Percentiles rank a stretch among this genome's conserved stretches.
phyloP scores from a whole-genome alignment of 2,329 filamentous ascomycete species.

The Fusarium sarcochroum region DNA sequence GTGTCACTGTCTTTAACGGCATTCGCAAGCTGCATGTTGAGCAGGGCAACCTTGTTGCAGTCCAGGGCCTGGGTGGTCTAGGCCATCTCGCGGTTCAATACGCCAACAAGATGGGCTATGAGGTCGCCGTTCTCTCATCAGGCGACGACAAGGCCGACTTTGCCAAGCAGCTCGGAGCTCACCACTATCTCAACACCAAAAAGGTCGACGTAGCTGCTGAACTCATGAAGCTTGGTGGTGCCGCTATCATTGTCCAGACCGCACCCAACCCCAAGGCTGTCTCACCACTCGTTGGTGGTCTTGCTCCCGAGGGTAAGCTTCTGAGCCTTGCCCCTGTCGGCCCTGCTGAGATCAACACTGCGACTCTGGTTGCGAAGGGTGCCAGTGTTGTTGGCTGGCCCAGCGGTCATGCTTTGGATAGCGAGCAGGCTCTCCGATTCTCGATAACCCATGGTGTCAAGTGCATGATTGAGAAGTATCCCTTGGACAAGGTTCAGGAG shows the following conservation, averaged over 20 bases:
- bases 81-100: constrained; percentile 85
- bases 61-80: constrained; percentile 81
- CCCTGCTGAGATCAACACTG: constrained; percentile 60
- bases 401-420: constrained; percentile 73
- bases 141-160: constrained; percentile 78
- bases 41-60: constrained; percentile 66
- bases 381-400: constrained; percentile 75
- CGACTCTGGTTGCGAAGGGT: constrained; percentile 62
- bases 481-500: constrained; percentile 64
- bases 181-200: constrained; percentile 65
- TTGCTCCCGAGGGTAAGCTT: constrained; percentile 69
- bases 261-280: constrained; percentile 72
- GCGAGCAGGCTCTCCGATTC: constrained; percentile 77
- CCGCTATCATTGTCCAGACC: constrained; percentile 72
- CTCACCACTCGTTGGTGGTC: constrained; percentile 65
- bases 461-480: constrained; percentile 76
- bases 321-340: constrained; percentile 70
- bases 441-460: constrained; percentile 72
- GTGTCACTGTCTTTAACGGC: constrained; percentile 74
- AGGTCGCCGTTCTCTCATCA: constrained; percentile 76
- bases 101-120: constrained; percentile 81
- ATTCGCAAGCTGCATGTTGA: constrained; percentile 68
- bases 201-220: constrained; percentile 63
- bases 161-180: constrained; percentile 63
- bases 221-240: constrained; percentile 71